Conservation (phyloP, 345 rosid species). For the Acer negundo region DNA sequence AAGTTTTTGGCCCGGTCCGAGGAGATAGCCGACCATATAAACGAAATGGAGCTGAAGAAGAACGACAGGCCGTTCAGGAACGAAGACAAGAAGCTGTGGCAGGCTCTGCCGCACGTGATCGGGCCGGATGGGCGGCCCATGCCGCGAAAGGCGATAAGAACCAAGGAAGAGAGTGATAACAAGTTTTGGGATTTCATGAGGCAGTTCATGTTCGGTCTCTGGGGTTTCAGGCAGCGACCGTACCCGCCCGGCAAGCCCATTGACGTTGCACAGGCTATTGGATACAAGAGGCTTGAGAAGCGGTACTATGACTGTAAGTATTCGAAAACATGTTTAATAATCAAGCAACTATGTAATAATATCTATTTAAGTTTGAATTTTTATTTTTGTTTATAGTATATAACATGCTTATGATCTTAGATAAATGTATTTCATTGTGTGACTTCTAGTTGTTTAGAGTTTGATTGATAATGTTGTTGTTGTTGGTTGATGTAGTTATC, state of each 20-base stretch:
- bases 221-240: conserved; percentile 92
- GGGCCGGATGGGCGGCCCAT: conserved; percentile 88
- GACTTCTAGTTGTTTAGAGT: not conserved
- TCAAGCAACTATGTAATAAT: not conserved
- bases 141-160: conserved; percentile 79
- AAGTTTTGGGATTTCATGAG: conserved; percentile 91
- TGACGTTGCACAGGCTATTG: conserved; percentile 91
- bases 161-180: conserved; percentile 74
- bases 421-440: not conserved
- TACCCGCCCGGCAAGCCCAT: conserved; percentile 82
- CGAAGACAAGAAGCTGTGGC: conserved; percentile 80
- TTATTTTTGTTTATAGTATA: too few species aligned
- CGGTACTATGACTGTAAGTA: conserved; percentile 89
- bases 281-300: conserved; percentile 77
- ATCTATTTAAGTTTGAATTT: not conserved
- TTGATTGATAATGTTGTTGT: not conserved
- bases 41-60: conserved; percentile 58
- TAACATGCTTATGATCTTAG: not conserved
- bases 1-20: conserved; percentile 62
- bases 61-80: conserved; percentile 59
- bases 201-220: conserved; percentile 84
- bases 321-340: too few species aligned
- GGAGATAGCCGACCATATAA: conserved; percentile 60
- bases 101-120: conserved; percentile 63
- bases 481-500: conserved; percentile 46